A percentile compares a stretch with the other conserved stretches of the same genome.
These are phyloP conservation scores for Hsuehochloa calcarea DNA, from an alignment of 176 grass and related monocot species.

Conservation along the genomic window DNA sequence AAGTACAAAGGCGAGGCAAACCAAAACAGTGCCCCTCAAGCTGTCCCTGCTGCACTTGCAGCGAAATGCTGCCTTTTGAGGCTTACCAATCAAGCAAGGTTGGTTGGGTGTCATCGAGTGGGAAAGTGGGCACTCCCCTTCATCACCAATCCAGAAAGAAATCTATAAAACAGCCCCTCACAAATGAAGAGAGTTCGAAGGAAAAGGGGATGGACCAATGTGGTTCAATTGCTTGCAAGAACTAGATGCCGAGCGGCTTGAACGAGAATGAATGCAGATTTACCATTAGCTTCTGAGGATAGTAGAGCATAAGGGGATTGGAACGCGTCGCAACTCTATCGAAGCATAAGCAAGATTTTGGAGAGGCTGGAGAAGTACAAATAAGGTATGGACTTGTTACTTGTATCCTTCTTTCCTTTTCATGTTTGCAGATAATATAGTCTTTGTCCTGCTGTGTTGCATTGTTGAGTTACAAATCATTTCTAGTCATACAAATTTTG, in stretches of 20 bases:
- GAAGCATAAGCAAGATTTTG: conserved; percentile 2
- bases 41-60: conserved; percentile 34
- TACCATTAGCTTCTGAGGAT: background rate
- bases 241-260: background rate
- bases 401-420: background rate
- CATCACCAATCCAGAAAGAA: conserved; percentile 41
- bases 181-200: conserved; percentile 33
- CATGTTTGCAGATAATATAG: background rate
- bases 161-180: conserved; percentile 49
- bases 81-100: conserved; percentile 80
- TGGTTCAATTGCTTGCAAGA: conserved; percentile 29
- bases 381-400: conserved; percentile 29
- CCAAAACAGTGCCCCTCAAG: conserved; percentile 28
- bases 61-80: conserved; percentile 35
- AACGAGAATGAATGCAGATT: background rate
- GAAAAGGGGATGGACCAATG: conserved; percentile 25
- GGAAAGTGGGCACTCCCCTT: conserved; percentile 49
- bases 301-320: background rate
- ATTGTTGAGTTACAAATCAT: background rate
- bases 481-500: background rate
- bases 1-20: conserved; percentile 36
- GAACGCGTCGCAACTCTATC: background rate
- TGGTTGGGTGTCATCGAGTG: conserved; percentile 61
- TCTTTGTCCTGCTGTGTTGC: background rate
- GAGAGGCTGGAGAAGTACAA: background rate